Conservation (phyloP, 371 early-diverging fungal species). For the Catenaria anguillulae region DNA sequence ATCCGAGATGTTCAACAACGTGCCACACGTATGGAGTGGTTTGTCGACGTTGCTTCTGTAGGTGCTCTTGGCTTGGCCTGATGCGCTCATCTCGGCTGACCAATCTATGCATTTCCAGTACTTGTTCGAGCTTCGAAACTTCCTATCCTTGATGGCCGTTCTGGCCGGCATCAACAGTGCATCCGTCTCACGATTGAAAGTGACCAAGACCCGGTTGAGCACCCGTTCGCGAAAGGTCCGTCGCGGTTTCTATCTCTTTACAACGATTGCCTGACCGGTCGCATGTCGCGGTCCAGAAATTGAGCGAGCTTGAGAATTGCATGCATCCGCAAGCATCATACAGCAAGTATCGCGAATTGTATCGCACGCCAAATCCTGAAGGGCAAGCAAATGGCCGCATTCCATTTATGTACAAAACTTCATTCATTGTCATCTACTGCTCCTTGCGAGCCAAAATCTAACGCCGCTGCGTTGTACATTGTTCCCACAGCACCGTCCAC, state of each 20-base stretch:
- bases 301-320: constrained; percentile 13
- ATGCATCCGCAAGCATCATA: constrained; percentile 14
- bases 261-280: neutral
- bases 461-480: too few relatives aligned
- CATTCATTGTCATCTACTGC: neutral
- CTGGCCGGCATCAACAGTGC: constrained; percentile 25
- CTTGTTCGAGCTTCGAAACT: constrained; percentile 18
- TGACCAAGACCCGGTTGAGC: constrained; percentile 14
- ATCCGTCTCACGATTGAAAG: constrained; percentile 17
- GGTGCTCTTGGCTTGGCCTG: neutral
- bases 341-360: constrained; percentile 14
- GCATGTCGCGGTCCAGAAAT: neutral
- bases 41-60: constrained; percentile 18
- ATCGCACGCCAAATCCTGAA: too few relatives aligned
- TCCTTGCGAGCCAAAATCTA: constrained; percentile 1
- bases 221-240: constrained; percentile 12
- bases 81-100: neutral
- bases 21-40: constrained; percentile 12
- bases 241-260: neutral
- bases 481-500: constrained; percentile 10
- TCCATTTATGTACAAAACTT: neutral
- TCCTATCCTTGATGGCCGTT: constrained; percentile 22
- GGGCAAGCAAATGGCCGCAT: neutral
- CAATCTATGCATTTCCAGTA: neutral
- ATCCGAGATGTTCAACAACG: constrained; percentile 12